Evolutionary conservation across 495 filamentous ascomycete species (phyloP).

Genomic region (Trichoderma erinaceum): DNA sequence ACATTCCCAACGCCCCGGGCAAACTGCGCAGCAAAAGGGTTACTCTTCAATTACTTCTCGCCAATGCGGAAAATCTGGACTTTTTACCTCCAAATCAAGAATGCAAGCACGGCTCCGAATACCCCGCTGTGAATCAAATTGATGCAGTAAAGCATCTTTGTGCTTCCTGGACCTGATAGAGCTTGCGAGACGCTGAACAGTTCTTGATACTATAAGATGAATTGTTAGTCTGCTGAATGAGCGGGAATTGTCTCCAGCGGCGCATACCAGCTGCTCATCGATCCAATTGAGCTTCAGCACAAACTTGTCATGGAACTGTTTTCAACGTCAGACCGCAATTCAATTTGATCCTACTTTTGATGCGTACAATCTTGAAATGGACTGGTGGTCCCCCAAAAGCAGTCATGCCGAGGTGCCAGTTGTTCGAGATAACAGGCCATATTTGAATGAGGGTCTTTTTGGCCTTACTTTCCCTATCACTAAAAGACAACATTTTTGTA

Average conservation of each 20-base stretch:
- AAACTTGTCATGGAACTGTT: conserved; percentile 55
- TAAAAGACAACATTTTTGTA: not conserved
- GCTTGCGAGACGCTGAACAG: conserved; percentile 74
- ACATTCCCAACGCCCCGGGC: conserved; percentile 75
- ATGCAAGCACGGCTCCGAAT: conserved; percentile 54
- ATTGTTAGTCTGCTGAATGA: not conserved
- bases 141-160: conserved; percentile 76
- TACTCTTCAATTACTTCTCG: not conserved
- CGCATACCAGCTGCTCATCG: conserved; percentile 60
- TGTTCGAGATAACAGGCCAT: not conserved
- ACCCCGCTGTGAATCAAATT: conserved; percentile 61
- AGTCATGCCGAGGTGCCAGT: conserved; percentile 66
- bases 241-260: not conserved
- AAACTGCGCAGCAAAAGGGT: conserved; percentile 39
- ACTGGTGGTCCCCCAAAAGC: conserved; percentile 67
- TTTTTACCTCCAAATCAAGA: conserved; percentile 61
- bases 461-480: not conserved
- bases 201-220: conserved; percentile 61
- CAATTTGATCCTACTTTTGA: not conserved
- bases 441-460: not conserved
- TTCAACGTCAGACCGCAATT: not conserved
- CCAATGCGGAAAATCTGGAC: not conserved
- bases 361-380: conserved; percentile 59
- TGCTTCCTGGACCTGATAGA: conserved; percentile 68
- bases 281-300: conserved; percentile 65